Conservation (phyloP, 2,329 filamentous ascomycete species). For the Talaromyces pinophilus region DNA sequence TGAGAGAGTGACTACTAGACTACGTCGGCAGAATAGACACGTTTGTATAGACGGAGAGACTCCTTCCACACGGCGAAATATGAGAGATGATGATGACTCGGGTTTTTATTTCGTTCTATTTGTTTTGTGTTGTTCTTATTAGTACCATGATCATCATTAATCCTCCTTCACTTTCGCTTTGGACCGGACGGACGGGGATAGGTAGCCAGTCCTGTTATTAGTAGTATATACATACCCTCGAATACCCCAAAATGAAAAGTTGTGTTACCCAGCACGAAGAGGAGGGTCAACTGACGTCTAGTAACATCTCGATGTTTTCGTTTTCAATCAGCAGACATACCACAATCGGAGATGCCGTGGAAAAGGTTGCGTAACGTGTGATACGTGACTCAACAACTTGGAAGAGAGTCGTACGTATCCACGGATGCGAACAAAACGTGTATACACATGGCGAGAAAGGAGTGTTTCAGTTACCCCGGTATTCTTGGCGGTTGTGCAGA, state of each 20-base stretch:
- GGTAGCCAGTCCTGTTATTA: neutral
- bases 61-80: neutral
- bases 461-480: slow-evolving; percentile 5
- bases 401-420: neutral
- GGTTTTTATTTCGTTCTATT: neutral
- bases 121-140: neutral
- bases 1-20: neutral
- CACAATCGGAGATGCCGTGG: neutral
- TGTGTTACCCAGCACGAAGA: neutral
- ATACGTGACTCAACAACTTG: neutral
- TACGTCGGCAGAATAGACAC: neutral
- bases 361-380: neutral
- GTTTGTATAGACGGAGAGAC: slow-evolving; percentile 2
- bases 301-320: neutral
- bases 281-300: slow-evolving; percentile 8
- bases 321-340: slow-evolving; percentile 3
- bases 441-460: slow-evolving; percentile 12
- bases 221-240: slow-evolving; percentile 8
- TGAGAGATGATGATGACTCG: slow-evolving; percentile 7
- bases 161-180: neutral
- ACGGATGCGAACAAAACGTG: neutral
- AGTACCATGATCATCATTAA: neutral
- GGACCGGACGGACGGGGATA: neutral
- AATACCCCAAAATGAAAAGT: slow-evolving; percentile 12
- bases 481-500: neutral